Conservation (phyloP, 2,329 filamentous ascomycete genomes). For the Penicillium sp. region DNA sequence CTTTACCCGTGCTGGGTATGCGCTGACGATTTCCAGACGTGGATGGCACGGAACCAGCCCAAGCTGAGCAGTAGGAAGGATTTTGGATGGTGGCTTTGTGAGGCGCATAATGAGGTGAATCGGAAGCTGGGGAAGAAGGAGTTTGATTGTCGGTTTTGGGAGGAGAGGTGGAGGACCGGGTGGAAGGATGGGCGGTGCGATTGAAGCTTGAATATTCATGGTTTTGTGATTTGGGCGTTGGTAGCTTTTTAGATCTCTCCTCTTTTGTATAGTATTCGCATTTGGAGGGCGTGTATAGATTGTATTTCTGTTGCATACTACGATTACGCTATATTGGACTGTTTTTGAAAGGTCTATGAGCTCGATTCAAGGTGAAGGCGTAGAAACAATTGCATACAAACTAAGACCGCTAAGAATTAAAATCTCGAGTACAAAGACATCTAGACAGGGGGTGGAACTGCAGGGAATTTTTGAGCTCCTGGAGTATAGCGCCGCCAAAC, state of each 20-base stretch:
- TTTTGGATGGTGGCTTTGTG: constrained; percentile 49
- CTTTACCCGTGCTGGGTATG: constrained; percentile 96
- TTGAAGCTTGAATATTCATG: constrained; percentile 28
- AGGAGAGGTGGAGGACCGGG: constrained; percentile 90
- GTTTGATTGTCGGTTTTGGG: constrained; percentile 88
- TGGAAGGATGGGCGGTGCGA: constrained; percentile 67
- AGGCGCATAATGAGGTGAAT: constrained; percentile 51
- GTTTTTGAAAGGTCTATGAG: neutral
- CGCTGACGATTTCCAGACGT: constrained; percentile 81
- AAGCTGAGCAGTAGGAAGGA: constrained; percentile 49
- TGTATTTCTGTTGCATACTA: neutral
- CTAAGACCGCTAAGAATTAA: constrained; percentile 38
- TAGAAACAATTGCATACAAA: constrained; percentile 24
- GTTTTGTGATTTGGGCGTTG: constrained; percentile 1
- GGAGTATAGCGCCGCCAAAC: constrained; percentile 23
- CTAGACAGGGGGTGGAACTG: constrained; percentile 25
- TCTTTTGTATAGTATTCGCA: constrained; percentile 10
- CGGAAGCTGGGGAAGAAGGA: constrained; percentile 79
- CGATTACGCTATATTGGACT: neutral
- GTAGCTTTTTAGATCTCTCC: constrained; percentile 5
- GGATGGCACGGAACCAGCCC: constrained; percentile 68
- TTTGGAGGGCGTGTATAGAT: neutral
- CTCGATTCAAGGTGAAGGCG: neutral
- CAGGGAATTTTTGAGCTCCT: constrained; percentile 21
- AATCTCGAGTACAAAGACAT: constrained; percentile 31